Evolutionary conservation across 192 early-diverging fungal genomes (phyloP), one percentile per base, ranked within the genome.

Genomic region (Umbelopsis ramanniana): DNA sequence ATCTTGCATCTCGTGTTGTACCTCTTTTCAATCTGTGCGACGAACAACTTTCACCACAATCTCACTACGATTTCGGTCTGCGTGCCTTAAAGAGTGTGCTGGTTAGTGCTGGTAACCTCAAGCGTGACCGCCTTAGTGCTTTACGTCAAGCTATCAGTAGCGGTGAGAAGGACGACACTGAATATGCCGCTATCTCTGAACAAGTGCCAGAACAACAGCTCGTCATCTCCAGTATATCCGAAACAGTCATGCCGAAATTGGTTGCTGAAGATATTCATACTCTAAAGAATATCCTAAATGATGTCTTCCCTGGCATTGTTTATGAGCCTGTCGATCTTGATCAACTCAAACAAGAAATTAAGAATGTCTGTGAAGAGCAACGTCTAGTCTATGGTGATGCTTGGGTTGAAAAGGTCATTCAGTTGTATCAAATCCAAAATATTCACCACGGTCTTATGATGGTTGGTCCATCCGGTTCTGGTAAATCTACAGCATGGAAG

Each of bases 391-490:
- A 84, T 33, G 93, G 92, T 45, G 88, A 89, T 26, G 82, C 84
- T 52, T 99, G 96, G 97, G 74, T 98, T 78, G 96, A 96, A 46
- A 99, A 99, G 83, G 94, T 97, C 11, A 84, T 98, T 70, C 98
- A 99, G 84, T 86, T 99, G 50, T 94, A 98, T 77, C 96, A 98
- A 77, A 98, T 99, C 72, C 98, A 98, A 81, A 88, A 92, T 67
- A 94, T 99, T 68, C 95, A 98, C 83, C 98, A 99, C 81, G 98
- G 98, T 68, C 74, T 99, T 70, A 99, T 99, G 97, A 93, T 99
- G 94, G 97, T 99, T 2, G 98, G 98, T 40, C 94, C 95, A 12
- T 94, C 98, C 22, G 97, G 98, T 53, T 93, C 93, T 71, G 98
- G 98, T 60, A 99, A 99, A 78, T 92, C 95, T 2, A 81, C 83